Base-by-base conservation (phyloP, 192 early-diverging fungal genomes). In the Rhizophagus sp. region DNA sequence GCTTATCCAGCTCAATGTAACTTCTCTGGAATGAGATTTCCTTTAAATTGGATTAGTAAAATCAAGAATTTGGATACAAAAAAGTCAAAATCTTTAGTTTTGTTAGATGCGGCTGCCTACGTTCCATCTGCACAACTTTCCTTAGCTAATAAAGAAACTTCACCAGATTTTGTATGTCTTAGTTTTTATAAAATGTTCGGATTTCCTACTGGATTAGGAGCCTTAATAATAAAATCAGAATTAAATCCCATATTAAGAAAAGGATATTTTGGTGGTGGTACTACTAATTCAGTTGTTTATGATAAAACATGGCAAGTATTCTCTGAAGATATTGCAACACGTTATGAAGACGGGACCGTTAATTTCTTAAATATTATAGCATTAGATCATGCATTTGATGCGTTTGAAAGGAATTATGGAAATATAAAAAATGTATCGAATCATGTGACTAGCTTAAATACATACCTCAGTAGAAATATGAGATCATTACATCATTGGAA, bases 171-270 rank as follows among this genome's bases (percentile, higher is more conserved):
- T 83, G 81, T 91, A 6, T 87, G 87, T 9, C 47, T 96, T 49
- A 95, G 93, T 8, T 94, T 97, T 83, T 96, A 97, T 89, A 97
- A 97, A 80, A 88, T 95, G 61, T 95, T 97, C 85, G 95, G 95
- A 12, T 92, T 91, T 64, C 95, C 95, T 9, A 95, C 94, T 25
- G 94, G 95, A 3, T 78, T 97, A 7, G 95, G 95, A 41, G 94
- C 88, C 5, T 87, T 97, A 57, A 82, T 97, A 15, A 81, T 96
- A 36, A 85, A 89, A 68, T 88, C 88, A 7, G 85, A 88, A 71
- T 76, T 89, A 44, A 79, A 80, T 2, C 73, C 81, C 27, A 76
- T 84, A 30, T 50, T 92, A 36, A 68, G 80, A 33, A 94, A 92
- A 79, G 34, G 81, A 3, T 95, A 93, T 78, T 94, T 94, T 88